These are phyloP conservation scores for Letharia lupina DNA, from an alignment of 495 filamentous ascomycete species.

Conservation along the genomic window DNA sequence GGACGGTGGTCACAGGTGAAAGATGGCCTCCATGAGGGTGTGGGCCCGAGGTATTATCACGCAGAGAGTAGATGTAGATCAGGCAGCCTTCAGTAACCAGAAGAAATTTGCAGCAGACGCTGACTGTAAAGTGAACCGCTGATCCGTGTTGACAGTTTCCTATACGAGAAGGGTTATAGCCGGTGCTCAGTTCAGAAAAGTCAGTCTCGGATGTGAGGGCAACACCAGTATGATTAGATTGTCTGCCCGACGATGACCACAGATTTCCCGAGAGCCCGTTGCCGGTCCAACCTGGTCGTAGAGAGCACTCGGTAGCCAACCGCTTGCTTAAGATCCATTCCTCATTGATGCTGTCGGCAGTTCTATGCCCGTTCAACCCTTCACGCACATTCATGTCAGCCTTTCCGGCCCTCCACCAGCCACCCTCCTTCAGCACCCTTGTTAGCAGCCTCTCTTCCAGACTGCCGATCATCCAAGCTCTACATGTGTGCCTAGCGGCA, in stretches of 20 bases:
- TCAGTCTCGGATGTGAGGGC: conserved; percentile 25
- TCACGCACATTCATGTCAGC: conserved; percentile 31
- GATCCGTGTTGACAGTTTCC: background rate
- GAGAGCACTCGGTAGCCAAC: conserved; percentile 52
- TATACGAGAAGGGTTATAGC: conserved; percentile 6
- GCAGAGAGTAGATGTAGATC: conserved; percentile 54
- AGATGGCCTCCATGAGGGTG: conserved; percentile 30
- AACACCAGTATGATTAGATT: conserved; percentile 6
- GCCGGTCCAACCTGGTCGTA: conserved; percentile 42
- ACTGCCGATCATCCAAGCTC: conserved; percentile 56
- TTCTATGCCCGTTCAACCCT: conserved; percentile 14
- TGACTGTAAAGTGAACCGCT: conserved; percentile 41
- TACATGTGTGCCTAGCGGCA: conserved; percentile 56
- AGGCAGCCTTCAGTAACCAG: conserved; percentile 49
- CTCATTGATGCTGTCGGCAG: conserved; percentile 30
- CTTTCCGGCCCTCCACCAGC: conserved; percentile 47
- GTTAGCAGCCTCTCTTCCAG: conserved; percentile 47
- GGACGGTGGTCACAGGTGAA: conserved; percentile 43
- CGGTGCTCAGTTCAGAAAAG: conserved; percentile 22
- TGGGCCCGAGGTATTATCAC: conserved; percentile 21
- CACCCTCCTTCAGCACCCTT: conserved; percentile 47
- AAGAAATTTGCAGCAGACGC: conserved; percentile 52
- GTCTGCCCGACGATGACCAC: conserved; percentile 29
- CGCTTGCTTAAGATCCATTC: conserved; percentile 53
- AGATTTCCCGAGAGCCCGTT: conserved; percentile 30